These are phyloP conservation scores for Nicotiana tabacum DNA, from an alignment of 257 asterid genomes.

Conservation along the genomic window DNA sequence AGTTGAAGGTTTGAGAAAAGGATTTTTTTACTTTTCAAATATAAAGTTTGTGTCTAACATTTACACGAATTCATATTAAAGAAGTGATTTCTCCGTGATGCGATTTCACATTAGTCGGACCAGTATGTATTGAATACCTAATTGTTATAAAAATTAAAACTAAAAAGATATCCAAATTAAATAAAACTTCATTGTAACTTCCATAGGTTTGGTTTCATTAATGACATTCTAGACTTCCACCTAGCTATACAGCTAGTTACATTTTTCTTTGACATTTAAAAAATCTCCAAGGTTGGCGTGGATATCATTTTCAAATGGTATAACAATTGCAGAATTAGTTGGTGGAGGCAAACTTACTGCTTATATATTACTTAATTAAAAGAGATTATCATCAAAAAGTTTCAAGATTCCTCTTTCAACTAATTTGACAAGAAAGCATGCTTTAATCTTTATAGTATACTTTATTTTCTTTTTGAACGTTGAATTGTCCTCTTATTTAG, in stretches of 20 bases:
- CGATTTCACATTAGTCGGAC: too few species aligned
- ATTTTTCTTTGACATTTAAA: not conserved
- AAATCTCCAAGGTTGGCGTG: not conserved
- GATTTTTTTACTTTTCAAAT: not conserved
- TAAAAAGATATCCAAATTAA: not conserved
- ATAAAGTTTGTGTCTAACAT: not conserved
- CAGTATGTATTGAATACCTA: too few species aligned
- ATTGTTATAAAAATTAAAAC: too few species aligned
- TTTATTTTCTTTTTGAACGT: not conserved
- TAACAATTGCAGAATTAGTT: not conserved
- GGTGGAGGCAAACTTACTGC: not conserved
- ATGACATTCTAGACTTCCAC: not conserved
- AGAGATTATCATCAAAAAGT: not conserved
- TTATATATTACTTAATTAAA: not conserved
- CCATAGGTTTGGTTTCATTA: not conserved
- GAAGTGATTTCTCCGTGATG: too few species aligned
- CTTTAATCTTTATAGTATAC: not conserved
- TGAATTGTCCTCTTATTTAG: not conserved
- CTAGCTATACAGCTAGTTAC: not conserved
- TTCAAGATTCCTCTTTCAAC: constrained; percentile 4
- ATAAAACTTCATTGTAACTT: not conserved
- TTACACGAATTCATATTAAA: too few species aligned
- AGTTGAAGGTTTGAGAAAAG: not conserved
- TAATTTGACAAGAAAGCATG: constrained; percentile 1
- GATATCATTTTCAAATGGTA: not conserved